phyloP scores from a whole-genome alignment of 768 basidiomycete species.

The Termitomyces bulborhizus region DNA sequence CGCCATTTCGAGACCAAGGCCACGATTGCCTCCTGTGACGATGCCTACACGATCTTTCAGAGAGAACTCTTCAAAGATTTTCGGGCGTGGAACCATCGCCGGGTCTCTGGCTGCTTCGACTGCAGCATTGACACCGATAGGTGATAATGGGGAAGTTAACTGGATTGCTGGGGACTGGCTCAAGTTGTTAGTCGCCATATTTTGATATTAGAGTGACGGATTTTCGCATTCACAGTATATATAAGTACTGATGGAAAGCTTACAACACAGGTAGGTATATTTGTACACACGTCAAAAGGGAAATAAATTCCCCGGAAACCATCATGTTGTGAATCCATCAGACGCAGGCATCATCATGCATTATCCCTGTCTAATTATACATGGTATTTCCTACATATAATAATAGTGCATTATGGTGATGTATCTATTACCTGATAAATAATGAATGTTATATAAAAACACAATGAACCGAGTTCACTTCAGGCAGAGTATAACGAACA shows the following conservation, averaged over 20 bases:
- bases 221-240: not conserved
- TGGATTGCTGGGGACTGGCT: slow-evolving; percentile 20
- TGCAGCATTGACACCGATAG: slow-evolving; percentile 57
- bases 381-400: no score
- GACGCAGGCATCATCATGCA: no score
- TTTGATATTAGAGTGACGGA: not conserved
- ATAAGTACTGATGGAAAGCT: not conserved
- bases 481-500: no score
- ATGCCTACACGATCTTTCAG: not conserved
- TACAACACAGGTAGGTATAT: not conserved
- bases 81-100: slow-evolving; percentile 29
- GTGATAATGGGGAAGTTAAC: slow-evolving; percentile 46
- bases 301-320: no score
- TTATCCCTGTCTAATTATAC: no score
- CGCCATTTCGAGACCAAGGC: not conserved
- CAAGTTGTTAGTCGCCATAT: not conserved
- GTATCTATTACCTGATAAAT: no score
- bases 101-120: slow-evolving; percentile 31
- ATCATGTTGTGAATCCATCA: no score
- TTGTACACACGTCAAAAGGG: no score
- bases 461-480: no score
- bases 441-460: no score
- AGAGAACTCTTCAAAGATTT: slow-evolving; percentile 11
- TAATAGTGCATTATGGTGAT: no score
- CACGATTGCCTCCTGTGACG: not conserved